Base-by-base conservation (phyloP, 164 flowering plant genomes). In the Umbellularia californica region DNA sequence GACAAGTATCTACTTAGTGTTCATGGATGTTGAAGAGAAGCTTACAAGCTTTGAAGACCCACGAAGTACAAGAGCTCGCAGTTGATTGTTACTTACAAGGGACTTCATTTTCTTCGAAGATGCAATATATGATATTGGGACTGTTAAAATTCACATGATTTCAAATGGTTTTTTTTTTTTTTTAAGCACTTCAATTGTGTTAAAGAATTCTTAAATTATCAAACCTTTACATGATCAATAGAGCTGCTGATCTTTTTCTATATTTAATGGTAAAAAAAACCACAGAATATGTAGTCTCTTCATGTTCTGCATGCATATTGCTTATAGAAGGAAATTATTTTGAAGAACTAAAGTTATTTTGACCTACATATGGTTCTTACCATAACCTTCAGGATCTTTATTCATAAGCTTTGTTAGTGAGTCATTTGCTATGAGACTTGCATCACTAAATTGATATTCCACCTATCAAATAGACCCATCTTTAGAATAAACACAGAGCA, bases 351-450 rank as follows among this genome's bases (percentile, higher is more conserved):
- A 12, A 24, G 14, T 22, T 9, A 24, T 15, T 30, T 67, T 67
- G 11, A 3, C 10, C 2, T 67, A 15, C 28, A 28, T 30, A 67
- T 33, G n/a, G 41, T 77, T 33, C 88, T 84, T 84, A 96, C 99
- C 95, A 79, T 77, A 94, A 67, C 98, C 97, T 82, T 94, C 97
- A 65, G 91, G 90, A 70, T 94, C 97, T 81, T 90, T 96, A 50
- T 76, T 87, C 23, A 91, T 86, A 28, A 90, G 93, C 79, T 87
- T 96, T 24, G 77, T 77, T 70, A 96, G 77, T 30, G 89, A 76
- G 30, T 96, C 99, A 83, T 88, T 94, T 47, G 94, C 93, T 58
- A 93, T 83, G 86, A 96, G 82, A 78, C 95, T 94, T 88, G 92
- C 86, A 82, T 89, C 93, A 77, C 93, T 92, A 75, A 94, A 88